A percentile compares a stretch with the other conserved stretches of the same genome.
phyloP scores from a whole-genome alignment of 2,329 filamentous ascomycete species.

The Scolecobasidium constrictum region DNA sequence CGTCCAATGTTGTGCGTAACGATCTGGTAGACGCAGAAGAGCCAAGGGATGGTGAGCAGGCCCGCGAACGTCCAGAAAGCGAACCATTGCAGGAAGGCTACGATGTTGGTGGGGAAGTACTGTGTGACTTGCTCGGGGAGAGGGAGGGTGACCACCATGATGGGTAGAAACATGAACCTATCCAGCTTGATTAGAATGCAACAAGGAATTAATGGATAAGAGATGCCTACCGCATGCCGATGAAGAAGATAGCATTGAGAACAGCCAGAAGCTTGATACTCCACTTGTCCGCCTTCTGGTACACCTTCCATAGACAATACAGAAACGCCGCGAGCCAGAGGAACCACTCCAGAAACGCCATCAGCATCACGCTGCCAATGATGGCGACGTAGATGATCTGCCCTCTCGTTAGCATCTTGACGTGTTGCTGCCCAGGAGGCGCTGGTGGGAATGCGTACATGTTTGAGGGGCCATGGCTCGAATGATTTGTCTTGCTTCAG shows the following conservation, averaged over 20 bases:
- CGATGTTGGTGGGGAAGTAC: constrained; percentile 60
- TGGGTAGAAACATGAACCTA: constrained; percentile 76
- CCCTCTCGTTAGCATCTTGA: neutral
- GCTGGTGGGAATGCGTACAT: constrained; percentile 24
- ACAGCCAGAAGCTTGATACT: constrained; percentile 70
- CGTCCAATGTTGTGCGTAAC: constrained; percentile 79
- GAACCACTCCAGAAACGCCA: constrained; percentile 84
- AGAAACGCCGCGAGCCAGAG: constrained; percentile 89
- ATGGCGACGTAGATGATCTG: constrained; percentile 80
- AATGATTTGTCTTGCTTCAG: too few relatives aligned
- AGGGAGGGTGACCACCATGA: constrained; percentile 89
- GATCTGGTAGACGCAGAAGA: constrained; percentile 85
- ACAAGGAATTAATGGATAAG: too few relatives aligned
- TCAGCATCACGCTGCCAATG: constrained; percentile 69
- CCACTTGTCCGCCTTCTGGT: constrained; percentile 79
- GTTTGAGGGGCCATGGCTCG: constrained; percentile 28
- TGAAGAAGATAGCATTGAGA: constrained; percentile 62
- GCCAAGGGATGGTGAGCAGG: constrained; percentile 78
- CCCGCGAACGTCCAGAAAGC: constrained; percentile 88
- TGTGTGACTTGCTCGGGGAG: constrained; percentile 61
- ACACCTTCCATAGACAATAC: constrained; percentile 84
- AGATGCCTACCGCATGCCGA: constrained; percentile 56
- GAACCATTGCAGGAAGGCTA: constrained; percentile 76
- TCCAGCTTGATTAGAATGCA: constrained; percentile 14
- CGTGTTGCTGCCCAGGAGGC: neutral